Evolutionary conservation across 1,284 basidiomycete species (phyloP), one percentile per base, ranked within the genome.

Genomic region (Trichosporon asahii): DNA sequence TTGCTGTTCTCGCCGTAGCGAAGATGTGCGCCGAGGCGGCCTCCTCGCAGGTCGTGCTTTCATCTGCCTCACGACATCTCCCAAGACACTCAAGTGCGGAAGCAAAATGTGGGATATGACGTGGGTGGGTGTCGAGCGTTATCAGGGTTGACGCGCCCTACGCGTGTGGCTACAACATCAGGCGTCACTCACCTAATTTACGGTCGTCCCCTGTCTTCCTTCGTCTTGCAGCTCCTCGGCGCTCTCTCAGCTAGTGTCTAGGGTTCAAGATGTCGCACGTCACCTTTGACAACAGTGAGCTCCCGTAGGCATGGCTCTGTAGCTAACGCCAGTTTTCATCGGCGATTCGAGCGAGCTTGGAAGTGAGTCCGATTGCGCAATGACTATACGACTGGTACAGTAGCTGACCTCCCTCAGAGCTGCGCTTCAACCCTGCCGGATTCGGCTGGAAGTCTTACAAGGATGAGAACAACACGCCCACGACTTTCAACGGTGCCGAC

Each of bases 381-480:
- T 27, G 46, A 27, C 6, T 8, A n/a, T 8, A 40, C 0, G 25
- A 11, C 25, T 46, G 14, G 11, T 21, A 21, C 61, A 35, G 33
- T 25, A 31, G 25, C 55, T 37, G 40, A 64, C 35, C n/a, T 60
- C 18, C n/a, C n/a, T 8, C 80, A 96, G 94, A 95, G 85, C 88
- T 98, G 68, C 91, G 95, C 76, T 88, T 98, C 76, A 94, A 93
- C 23, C 79, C 87, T 29, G 92, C 90, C 76, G 95, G 95, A 66
- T 90, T 98, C 84, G 95, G 93, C 6, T 98, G 95, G 95, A 96
- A 88, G 75, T 79, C 84, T 8, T 79, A 83, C 61, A 80, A 91
- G 77, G 89, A 88, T 65, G 88, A 89, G 69, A 79, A 81, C 61
- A 82, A 80, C 67, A 78, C 79, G 9, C 80, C 78, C 61, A 87